Base-by-base conservation (phyloP, 768 basidiomycete genomes). In the Chalciporus sphaerocephalus region DNA sequence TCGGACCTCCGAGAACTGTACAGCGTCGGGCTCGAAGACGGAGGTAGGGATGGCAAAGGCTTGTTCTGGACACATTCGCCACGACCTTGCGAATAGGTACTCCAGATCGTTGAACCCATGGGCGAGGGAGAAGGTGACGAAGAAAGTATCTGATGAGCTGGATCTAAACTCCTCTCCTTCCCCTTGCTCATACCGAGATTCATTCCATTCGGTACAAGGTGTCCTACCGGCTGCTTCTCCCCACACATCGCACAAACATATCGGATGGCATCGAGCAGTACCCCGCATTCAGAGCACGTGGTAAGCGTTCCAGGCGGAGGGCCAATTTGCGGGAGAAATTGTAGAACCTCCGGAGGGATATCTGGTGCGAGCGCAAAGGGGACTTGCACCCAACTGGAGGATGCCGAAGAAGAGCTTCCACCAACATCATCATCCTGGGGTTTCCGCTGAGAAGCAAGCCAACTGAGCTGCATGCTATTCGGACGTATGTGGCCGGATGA, bases 171-270 rank as follows among this genome's bases (percentile, higher is more conserved):
- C 72, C 44, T 71, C 73, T 38, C 70, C 74, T 65, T 85, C 24
- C 78, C 79, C 51, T 81, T 80, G 35, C 62, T 47, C 40, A 59
- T 18, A 42, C 53, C 48, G 16, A 46, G 37, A 34, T 10, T 50
- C 21, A 48, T 53, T 36, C 48, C 52, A 23, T 41, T 51, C 22
- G 38, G 32, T 9, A 18, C 39, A 50, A 44, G 47, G 50, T 40
- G 50, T 50, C 48, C 34, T 5, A 62, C 57, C 6, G 85, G 78
- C 38, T 74, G 66, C 61, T 83, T 89, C 65, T 89, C 87, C 8
- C 91, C 92, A 56, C 93, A 95, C 18, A 83, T 85, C 4, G 84
- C 76, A 58, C 94, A 97, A 12, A 94, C 84, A 62, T 97, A 96
- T 37, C 90, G 83, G 61, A 95, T 81, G n/a, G 80, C 76, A 41